These are phyloP conservation scores for Metschnikowia orientalis DNA, from an alignment of 805 yeast species.

Conservation along the genomic window DNA sequence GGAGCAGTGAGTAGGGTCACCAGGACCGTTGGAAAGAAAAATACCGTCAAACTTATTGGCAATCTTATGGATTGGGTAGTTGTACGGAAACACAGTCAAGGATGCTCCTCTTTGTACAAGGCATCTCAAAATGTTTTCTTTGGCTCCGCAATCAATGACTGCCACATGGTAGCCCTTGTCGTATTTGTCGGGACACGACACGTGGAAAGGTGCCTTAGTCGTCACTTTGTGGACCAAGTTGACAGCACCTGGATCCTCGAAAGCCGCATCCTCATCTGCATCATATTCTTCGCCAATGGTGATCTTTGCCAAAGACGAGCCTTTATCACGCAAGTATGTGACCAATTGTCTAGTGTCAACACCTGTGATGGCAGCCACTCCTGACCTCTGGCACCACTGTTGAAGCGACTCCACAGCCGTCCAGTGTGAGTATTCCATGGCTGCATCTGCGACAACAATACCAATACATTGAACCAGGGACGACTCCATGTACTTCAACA, in stretches of 20 bases:
- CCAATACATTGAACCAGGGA: conserved; percentile 92
- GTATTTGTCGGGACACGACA: conserved; percentile 56
- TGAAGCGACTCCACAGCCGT: conserved; percentile 95
- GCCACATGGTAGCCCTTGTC: conserved; percentile 72
- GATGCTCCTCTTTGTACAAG: conserved; percentile 93
- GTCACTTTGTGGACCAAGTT: conserved; percentile 91
- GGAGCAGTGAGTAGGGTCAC: conserved; percentile 89
- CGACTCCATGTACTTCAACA: conserved; percentile 87
- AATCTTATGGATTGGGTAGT: conserved; percentile 86
- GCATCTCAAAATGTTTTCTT: conserved; percentile 93
- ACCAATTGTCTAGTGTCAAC: conserved; percentile 97
- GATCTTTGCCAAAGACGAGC: conserved; percentile 88
- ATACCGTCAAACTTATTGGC: conserved; percentile 93
- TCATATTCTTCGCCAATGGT: conserved; percentile 88
- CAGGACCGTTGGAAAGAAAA: conserved; percentile 97
- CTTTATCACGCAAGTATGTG: conserved; percentile 89
- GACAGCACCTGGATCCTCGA: conserved; percentile 82
- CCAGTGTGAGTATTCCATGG: conserved; percentile 97
- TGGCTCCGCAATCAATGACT: conserved; percentile 96
- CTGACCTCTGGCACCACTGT: conserved; percentile 95
- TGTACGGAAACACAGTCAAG: conserved; percentile 93
- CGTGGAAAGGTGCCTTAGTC: conserved; percentile 91
- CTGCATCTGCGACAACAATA: conserved; percentile 92
- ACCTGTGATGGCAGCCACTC: conserved; percentile 91
- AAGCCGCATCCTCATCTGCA: conserved; percentile 88